Evolutionary conservation across 2,329 filamentous ascomycete species (phyloP), one percentile per base, ranked within the genome.

Genomic region (Fusarium sp.): DNA sequence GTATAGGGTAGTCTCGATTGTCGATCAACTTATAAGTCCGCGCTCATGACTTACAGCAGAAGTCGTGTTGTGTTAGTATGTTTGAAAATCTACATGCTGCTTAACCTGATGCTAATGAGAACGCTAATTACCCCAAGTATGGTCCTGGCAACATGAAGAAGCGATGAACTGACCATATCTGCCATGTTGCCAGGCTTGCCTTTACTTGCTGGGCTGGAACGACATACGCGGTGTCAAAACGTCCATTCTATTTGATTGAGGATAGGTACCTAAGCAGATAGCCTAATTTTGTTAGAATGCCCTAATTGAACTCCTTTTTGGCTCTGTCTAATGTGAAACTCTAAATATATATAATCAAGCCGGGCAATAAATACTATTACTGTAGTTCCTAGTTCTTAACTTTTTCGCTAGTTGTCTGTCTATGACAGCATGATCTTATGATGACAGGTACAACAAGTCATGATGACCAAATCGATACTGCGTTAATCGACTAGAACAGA

Each of bases 1-100:
- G 58, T 73, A 14, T 47, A 73, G 71, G 71, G 71, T 73, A 73
- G 12, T 12, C 28, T 18, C 3, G 8, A 18, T 15, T 41, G 34
- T 28, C 8, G 24, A 55, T 18, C 34, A 41, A n/a, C 24, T 18
- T 41, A 9, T 8, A 55, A 26, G 32, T 41, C 18, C 2, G 15
- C 1, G 15, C 5, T n/a, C 24, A 41, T 54, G 11, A 28, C 18
- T 22, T 54, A 22, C 5, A 39, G 50, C 26, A n/a, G 10, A 7
- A 55, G 14, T 42, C 8, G 26, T 28, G 26, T 30, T 42, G 22
- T 14, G 6, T 22, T 30, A 6, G 5, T 22, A 55, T 18, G 15
- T 14, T 41, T n/a, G 20, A 42, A 30, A 28, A 10, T 18, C 12
- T 6, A 18, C 20, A 10, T 28, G 14, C 1, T 6, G 15, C 18